These are phyloP conservation scores for Eutypella sp. DNA, from an alignment of 2,329 filamentous ascomycete genomes.

Conservation along the genomic window DNA sequence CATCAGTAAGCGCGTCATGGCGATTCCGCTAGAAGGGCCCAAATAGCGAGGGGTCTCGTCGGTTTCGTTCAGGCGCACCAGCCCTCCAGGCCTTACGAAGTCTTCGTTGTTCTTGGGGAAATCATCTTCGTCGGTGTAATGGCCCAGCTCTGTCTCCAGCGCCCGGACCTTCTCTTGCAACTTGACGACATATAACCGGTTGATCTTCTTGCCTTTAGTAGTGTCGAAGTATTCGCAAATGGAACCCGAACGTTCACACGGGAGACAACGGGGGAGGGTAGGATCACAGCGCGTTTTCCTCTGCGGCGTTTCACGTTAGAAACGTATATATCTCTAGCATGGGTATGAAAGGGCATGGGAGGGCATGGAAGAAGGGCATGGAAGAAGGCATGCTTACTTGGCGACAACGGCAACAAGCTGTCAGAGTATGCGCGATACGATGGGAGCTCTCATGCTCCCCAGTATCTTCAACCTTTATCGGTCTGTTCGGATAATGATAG, in stretches of 20 bases:
- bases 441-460: conserved; percentile 48
- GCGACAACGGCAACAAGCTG: conserved; percentile 74
- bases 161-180: conserved; percentile 81
- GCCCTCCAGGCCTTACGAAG: conserved; percentile 78
- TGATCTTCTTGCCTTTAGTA: conserved; percentile 77
- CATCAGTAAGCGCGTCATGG: conserved; percentile 92
- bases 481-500: conserved; percentile 20
- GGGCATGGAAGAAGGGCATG: not conserved
- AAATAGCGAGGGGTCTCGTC: conserved; percentile 86
- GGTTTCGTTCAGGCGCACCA: conserved; percentile 77
- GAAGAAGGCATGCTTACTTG: conserved; percentile 50
- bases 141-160: conserved; percentile 75
- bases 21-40: conserved; percentile 90
- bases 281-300: conserved; percentile 96
- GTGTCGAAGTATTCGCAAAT: conserved; percentile 95
- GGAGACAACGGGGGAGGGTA: conserved; percentile 81
- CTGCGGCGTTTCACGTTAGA: conserved; percentile 37
- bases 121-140: conserved; percentile 72
- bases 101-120: conserved; percentile 71
- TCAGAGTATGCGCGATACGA: conserved; percentile 72
- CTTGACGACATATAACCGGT: conserved; percentile 86
- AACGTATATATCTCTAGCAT: not conserved
- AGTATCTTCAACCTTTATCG: conserved; percentile 35
- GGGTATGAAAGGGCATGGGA: not conserved
- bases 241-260: conserved; percentile 87